Percentiles rank a stretch among this genome's conserved stretches.
Evolutionary conservation across 1,139 yeast species (phyloP).

Genomic region (Candida sp.): DNA sequence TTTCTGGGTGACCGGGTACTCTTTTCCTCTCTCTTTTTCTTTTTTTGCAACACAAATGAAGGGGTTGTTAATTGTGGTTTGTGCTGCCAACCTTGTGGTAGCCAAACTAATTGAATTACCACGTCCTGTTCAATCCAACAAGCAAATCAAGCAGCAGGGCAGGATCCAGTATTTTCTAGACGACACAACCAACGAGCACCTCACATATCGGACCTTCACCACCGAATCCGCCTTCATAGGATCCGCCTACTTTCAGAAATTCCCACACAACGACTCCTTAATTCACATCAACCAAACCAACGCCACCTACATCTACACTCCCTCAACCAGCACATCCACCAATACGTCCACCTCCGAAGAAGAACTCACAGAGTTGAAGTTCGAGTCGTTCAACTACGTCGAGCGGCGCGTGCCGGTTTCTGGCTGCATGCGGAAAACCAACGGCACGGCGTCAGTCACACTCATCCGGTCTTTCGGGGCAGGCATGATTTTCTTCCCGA

Average conservation of each 20-base stretch:
- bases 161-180: not conserved
- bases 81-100: not conserved
- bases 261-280: not conserved
- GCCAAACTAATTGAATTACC: not conserved
- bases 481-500: constrained; percentile 5
- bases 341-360: no score
- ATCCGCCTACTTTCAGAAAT: not conserved
- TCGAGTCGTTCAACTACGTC: not conserved
- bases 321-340: no score
- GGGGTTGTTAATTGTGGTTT: not conserved
- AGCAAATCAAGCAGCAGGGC: not conserved
- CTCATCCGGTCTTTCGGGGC: not conserved
- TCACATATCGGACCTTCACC: not conserved
- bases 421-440: constrained; percentile 12
- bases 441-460: constrained; percentile 8
- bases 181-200: not conserved
- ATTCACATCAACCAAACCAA: constrained; percentile 9
- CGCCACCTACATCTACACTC: constrained; percentile 5
- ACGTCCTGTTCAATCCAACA: not conserved
- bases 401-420: constrained; percentile 7
- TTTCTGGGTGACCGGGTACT: no score
- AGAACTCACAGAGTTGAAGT: constrained; percentile 1
- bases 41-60: not conserved
- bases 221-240: not conserved
- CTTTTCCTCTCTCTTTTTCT: not conserved